Percentiles rank a stretch among this genome's conserved stretches.
These are phyloP conservation scores for Suillus tomentosus DNA, from an alignment of 768 basidiomycete genomes.

Conservation along the genomic window DNA sequence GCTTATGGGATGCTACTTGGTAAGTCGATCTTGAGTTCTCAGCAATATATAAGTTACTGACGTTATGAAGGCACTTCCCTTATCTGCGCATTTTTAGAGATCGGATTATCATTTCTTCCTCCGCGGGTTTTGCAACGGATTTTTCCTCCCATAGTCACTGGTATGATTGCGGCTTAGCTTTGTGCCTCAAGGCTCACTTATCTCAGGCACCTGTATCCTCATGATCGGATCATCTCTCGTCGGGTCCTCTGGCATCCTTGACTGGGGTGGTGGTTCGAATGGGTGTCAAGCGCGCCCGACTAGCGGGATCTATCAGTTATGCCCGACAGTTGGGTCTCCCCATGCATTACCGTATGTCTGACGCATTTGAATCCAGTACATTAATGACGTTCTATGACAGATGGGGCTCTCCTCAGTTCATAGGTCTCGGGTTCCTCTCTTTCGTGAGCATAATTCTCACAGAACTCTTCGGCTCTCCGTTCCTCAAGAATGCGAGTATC, in stretches of 20 bases:
- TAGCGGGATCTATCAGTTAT: conserved; percentile 68
- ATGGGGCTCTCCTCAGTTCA: conserved; percentile 83
- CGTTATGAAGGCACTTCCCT: conserved; percentile 61
- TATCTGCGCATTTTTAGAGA: conserved; percentile 79
- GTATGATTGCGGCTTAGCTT: conserved; percentile 27
- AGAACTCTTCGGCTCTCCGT: conserved; percentile 83
- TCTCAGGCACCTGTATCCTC: conserved; percentile 70
- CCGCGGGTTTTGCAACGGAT: conserved; percentile 60
- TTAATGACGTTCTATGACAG: conserved; percentile 28
- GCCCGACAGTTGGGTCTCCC: conserved; percentile 72
- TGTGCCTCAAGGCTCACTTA: background rate
- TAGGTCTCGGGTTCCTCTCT: conserved; percentile 84
- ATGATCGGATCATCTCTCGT: conserved; percentile 81
- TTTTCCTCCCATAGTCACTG: conserved; percentile 83
- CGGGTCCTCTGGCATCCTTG: conserved; percentile 69
- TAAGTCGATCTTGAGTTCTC: conserved; percentile 24
- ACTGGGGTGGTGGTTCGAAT: conserved; percentile 87
- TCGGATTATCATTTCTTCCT: conserved; percentile 76
- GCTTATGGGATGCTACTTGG: conserved; percentile 81
- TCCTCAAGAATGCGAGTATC: conserved; percentile 79
- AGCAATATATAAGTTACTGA: background rate
- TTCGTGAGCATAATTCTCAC: conserved; percentile 77
- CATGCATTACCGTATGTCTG: conserved; percentile 58
- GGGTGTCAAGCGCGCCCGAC: conserved; percentile 62
- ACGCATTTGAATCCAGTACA: background rate